Evolutionary conservation across 805 yeast genomes (phyloP).

Genomic region (Candida silvicultrix): DNA sequence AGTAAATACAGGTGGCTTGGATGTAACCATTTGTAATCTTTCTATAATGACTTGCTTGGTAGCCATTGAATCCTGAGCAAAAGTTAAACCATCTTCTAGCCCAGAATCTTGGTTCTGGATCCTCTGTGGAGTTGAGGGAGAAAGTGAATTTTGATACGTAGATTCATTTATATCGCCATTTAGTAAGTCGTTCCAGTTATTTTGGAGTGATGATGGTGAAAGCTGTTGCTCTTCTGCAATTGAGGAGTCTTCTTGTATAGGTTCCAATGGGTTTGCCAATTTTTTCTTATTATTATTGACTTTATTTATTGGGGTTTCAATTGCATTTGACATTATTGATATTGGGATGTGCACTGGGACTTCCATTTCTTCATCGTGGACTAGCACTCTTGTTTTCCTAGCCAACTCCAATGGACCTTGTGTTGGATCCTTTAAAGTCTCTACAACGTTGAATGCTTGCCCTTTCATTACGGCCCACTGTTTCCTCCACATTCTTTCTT

Average conservation of each 20-base stretch:
- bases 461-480: conserved; percentile 72
- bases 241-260: conserved; percentile 6
- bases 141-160: conserved; percentile 11
- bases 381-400: conserved; percentile 47
- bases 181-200: conserved; percentile 25
- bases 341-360: conserved; percentile 41
- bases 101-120: not conserved
- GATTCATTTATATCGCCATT: conserved; percentile 25
- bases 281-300: not conserved
- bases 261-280: not conserved
- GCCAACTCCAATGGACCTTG: conserved; percentile 68
- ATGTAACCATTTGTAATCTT: conserved; percentile 45
- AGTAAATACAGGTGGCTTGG: conserved; percentile 59
- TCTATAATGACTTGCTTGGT: conserved; percentile 50
- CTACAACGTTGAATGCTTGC: conserved; percentile 72
- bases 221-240: conserved; percentile 7
- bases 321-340: conserved; percentile 34
- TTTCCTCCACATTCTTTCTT: conserved; percentile 56
- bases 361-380: conserved; percentile 56
- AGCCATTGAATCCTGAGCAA: conserved; percentile 14
- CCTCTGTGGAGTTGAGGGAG: not conserved
- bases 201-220: conserved; percentile 15
- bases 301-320: conserved; percentile 31
- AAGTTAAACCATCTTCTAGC: conserved; percentile 1
- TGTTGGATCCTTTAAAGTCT: conserved; percentile 45